phyloP scores from a whole-genome alignment of 148 eudicot species.

The Fagopyrum homotropicum region DNA sequence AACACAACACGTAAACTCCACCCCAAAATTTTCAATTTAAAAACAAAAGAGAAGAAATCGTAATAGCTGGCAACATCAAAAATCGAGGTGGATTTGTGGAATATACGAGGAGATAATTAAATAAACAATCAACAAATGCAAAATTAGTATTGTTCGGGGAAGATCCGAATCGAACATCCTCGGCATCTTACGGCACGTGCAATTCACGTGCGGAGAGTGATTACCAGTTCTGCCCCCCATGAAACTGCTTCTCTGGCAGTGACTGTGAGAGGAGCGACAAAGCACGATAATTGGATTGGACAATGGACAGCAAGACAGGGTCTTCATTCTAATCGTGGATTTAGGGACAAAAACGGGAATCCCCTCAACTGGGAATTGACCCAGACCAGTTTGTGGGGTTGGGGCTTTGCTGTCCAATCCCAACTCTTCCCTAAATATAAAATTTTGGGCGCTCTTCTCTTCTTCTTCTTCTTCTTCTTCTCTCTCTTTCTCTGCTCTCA shows the following conservation, averaged over 20 bases:
- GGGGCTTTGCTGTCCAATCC: conserved; percentile 10
- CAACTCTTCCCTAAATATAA: conserved; percentile 25
- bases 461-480: conserved; percentile 12
- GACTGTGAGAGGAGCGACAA: background rate
- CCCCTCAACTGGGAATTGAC: background rate
- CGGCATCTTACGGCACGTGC: conserved; percentile 9
- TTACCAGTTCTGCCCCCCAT: background rate
- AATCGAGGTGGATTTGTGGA: conserved; percentile 5
- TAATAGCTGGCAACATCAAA: background rate
- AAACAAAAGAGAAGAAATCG: background rate
- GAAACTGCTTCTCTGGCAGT: conserved; percentile 5
- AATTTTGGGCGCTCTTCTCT: conserved; percentile 28
- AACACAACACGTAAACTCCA: background rate
- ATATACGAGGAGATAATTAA: background rate
- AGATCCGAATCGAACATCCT: conserved; percentile 6
- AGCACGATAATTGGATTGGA: background rate
- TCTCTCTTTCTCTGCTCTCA: conserved; percentile 17
- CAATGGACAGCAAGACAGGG: background rate
- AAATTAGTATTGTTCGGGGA: background rate
- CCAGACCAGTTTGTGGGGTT: background rate
- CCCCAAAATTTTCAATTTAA: background rate
- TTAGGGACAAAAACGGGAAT: conserved; percentile 7
- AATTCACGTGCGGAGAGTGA: background rate
- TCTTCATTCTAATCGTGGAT: background rate
- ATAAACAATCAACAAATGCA: background rate